Evolutionary conservation across 345 rosid genomes (phyloP).

Genomic region (Eucalyptus regnans): DNA sequence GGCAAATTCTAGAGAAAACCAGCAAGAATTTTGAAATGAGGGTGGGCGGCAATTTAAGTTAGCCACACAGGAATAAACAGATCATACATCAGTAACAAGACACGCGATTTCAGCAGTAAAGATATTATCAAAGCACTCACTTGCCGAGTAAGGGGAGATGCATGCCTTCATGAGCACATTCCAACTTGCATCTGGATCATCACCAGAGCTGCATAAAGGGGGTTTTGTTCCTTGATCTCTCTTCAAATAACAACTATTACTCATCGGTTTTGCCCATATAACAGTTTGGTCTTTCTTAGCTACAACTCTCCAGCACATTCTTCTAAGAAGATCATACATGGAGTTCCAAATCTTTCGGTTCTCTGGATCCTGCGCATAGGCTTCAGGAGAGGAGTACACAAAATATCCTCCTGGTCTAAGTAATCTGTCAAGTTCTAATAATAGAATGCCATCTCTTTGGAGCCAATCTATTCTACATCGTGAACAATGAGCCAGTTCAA

Average conservation of each 20-base stretch:
- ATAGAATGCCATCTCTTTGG: conserved; percentile 87
- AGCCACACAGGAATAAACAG: background rate
- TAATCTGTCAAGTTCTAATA: conserved; percentile 86
- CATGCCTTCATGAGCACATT: conserved; percentile 85
- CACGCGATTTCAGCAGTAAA: background rate
- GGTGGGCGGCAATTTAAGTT: background rate
- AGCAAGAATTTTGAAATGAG: background rate
- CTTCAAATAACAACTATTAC: conserved; percentile 79
- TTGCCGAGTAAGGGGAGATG: conserved; percentile 67
- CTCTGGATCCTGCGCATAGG: conserved; percentile 81
- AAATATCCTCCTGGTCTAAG: conserved; percentile 97
- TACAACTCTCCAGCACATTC: conserved; percentile 92
- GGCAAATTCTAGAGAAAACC: background rate
- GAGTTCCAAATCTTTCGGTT: conserved; percentile 75
- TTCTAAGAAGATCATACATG: conserved; percentile 64
- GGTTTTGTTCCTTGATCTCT: conserved; percentile 57
- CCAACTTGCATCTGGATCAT: conserved; percentile 87
- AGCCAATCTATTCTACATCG: conserved; percentile 98
- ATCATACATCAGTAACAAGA: background rate
- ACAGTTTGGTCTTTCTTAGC: conserved; percentile 78
- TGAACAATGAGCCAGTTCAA: conserved; percentile 95
- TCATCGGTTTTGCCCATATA: conserved; percentile 81
- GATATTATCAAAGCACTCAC: conserved; percentile 26
- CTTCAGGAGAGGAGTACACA: conserved; percentile 97
- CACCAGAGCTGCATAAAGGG: conserved; percentile 64